Conservation (phyloP, 225 moss, liverwort and hornwort species). For the Pseudisothecium myosuroides region DNA sequence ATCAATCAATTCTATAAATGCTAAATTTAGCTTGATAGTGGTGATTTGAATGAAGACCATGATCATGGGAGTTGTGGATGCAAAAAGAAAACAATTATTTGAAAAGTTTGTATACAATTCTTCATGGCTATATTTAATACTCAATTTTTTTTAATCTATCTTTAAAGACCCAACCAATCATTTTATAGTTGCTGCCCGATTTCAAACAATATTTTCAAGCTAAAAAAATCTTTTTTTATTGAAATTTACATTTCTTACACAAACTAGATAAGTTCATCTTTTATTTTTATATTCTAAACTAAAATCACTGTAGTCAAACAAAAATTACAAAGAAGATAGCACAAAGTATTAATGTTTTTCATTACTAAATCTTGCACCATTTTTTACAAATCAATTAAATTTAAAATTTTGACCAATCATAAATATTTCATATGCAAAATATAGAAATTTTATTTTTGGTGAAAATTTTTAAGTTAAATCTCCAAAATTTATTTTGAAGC, state of each 20-base stretch:
- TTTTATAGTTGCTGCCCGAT: fast-evolving
- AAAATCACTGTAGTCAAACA: background rate
- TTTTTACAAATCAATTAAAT: background rate
- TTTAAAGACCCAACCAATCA: background rate
- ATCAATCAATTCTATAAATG: background rate
- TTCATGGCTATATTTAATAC: background rate
- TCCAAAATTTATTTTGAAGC: background rate
- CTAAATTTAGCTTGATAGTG: background rate
- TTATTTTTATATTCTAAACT: background rate
- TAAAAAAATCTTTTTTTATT: too few species aligned
- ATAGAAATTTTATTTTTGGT: background rate
- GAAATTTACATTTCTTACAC: background rate
- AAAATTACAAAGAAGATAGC: too few species aligned
- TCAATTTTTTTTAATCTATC: background rate
- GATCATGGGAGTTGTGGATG: background rate
- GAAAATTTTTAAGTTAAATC: background rate
- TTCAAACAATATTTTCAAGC: too few species aligned
- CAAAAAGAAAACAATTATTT: background rate
- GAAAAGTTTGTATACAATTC: background rate
- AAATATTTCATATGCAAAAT: background rate
- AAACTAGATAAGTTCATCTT: background rate
- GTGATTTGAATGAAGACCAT: background rate
- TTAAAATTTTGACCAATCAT: background rate
- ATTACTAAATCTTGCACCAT: background rate
- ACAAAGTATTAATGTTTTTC: background rate